Evolutionary conservation across 768 basidiomycete genomes (phyloP).

Genomic region (Lentinus brumalis): DNA sequence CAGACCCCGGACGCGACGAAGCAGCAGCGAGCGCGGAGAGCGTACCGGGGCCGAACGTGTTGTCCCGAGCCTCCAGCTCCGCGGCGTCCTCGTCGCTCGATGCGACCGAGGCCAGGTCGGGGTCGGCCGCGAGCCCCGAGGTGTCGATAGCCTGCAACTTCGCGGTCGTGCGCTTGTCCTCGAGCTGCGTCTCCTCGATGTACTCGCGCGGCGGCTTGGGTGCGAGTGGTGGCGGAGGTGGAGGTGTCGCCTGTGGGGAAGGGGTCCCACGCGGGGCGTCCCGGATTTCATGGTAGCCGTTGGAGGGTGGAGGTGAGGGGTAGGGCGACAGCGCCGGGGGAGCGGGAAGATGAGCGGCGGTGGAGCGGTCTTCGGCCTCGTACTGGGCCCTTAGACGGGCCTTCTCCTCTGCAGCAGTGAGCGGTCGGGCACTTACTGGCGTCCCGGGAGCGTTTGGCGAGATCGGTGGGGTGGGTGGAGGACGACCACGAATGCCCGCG

Average conservation of each 20-base stretch:
- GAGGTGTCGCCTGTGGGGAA: background rate
- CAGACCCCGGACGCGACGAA: background rate
- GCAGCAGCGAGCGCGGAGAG: constrained; percentile 13
- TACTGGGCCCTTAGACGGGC: constrained; percentile 65
- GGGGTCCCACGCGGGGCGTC: constrained; percentile 1
- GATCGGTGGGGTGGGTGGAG: constrained; percentile 31
- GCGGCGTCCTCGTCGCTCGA: background rate
- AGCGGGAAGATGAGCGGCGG: constrained; percentile 12
- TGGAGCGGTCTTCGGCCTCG: constrained; percentile 51
- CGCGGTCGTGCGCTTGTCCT: constrained; percentile 59
- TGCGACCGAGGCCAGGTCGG: constrained; percentile 16
- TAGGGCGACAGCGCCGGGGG: constrained; percentile 10
- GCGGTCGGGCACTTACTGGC: constrained; percentile 29
- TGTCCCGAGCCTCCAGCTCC: constrained; percentile 7
- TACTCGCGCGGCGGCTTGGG: constrained; percentile 80
- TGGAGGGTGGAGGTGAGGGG: constrained; percentile 20
- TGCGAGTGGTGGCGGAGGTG: constrained; percentile 66
- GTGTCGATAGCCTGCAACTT: constrained; percentile 30
- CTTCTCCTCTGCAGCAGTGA: constrained; percentile 83
- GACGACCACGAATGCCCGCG: constrained; percentile 28
- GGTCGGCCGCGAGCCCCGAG: constrained; percentile 14
- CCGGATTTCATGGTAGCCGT: constrained; percentile 10
- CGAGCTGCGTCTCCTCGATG: constrained; percentile 80
- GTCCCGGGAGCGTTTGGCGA: constrained; percentile 34
- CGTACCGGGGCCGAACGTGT: constrained; percentile 24